phyloP scores from a whole-genome alignment of 75 land plant species.

The Sequoiadendron giganteum region DNA sequence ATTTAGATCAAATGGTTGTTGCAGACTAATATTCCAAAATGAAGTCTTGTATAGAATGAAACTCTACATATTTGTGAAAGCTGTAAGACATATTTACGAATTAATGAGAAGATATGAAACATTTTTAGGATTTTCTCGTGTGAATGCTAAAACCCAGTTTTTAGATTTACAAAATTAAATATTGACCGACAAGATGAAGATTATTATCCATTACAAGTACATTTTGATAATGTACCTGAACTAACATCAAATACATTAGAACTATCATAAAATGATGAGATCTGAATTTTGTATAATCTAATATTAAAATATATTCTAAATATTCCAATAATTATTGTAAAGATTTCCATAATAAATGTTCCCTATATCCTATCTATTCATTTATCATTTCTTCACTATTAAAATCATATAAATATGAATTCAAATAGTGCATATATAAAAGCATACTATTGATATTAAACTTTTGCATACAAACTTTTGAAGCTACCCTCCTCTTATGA shows the following conservation, averaged over 20 bases:
- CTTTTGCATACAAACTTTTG: background rate
- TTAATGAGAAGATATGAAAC: background rate
- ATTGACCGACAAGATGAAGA: background rate
- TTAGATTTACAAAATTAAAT: too few species aligned
- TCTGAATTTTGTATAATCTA: background rate
- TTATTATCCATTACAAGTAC: background rate
- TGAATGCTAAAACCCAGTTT: background rate
- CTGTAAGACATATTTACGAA: background rate
- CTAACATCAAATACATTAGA: background rate
- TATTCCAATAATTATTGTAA: background rate
- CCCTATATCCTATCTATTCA: background rate
- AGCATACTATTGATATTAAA: background rate
- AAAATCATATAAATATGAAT: background rate
- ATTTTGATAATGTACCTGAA: background rate
- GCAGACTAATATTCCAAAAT: background rate
- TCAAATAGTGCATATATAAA: constrained; percentile 2
- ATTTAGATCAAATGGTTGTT: too few species aligned
- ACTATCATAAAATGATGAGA: too few species aligned
- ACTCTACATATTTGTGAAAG: background rate
- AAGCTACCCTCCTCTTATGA: background rate
- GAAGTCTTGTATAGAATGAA: background rate
- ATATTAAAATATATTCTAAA: background rate
- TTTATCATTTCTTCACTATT: background rate
- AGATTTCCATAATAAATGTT: background rate
- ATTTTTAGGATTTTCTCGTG: background rate